Base-by-base conservation (phyloP, 257 asterid species). In the Euphrasia confusa region DNA sequence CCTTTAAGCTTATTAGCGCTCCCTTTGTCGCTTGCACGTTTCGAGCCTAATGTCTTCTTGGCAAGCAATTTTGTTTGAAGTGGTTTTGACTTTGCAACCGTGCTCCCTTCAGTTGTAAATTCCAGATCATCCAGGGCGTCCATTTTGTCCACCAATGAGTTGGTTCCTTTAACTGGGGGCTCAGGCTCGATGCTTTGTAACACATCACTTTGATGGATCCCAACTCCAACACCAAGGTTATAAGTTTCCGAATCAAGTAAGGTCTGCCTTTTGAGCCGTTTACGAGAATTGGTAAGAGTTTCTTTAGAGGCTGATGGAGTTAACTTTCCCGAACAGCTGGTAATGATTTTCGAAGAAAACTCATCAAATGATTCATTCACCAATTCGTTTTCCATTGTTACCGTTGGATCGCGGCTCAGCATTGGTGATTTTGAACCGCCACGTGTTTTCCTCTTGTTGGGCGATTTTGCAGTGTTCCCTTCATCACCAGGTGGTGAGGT, bases 11-110 rank as follows among this genome's bases (percentile, higher is more conserved):
- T 77, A 42, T 58, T 33, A 8, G 70, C 57, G 27, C 57, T 75
- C 71, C 71, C 85, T 70, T 75, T 80, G 55, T 69, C 58, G 32
- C 67, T 28, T 48, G 69, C 64, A 45, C 79, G 80, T 67, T 75
- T 75, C 21, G 91, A 76, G 40, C 84, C 90, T 75, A 75, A 58
- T 28, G 82, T 77, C 74, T 83, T 86, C 74, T 64, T 83, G 42
- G 75, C 72, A 67, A 77, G 74, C 72, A 65, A 64, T 74, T 79
- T 84, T 66, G 58, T 72, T 77, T 69, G 70, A 28, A 30, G 68
- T 39, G 83, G 70, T 69, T 81, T 83, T 26, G 70, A 39, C 63
- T 48, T 66, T 42, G 72, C 35, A 35, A 57, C 78, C 18, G 68
- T 32, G 32, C 45, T 57, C 71, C 63, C 87, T 5, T 49, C 75